Conservation (phyloP, 306 rosid species). For the Glycyrrhiza uralensis region DNA sequence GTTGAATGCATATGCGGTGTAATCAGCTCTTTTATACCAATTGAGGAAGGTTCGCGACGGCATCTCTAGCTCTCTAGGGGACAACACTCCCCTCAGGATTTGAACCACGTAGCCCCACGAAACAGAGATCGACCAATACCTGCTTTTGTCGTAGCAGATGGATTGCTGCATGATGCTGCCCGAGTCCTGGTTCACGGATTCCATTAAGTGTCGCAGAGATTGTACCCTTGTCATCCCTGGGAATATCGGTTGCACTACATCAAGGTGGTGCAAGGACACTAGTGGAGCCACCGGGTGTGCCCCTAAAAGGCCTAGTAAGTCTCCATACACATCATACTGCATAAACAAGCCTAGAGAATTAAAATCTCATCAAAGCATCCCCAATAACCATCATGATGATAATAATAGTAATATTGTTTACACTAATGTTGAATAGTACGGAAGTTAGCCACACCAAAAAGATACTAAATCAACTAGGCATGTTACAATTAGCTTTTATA, state of each 20-base stretch:
- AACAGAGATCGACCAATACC: slow-evolving; percentile 72
- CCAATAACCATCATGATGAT: not conserved
- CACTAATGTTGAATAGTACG: not conserved
- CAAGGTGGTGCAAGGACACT: slow-evolving; percentile 77
- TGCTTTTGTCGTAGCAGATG: slow-evolving; percentile 70
- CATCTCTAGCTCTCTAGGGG: slow-evolving; percentile 84
- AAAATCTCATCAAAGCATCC: not conserved
- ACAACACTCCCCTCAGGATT: slow-evolving; percentile 61
- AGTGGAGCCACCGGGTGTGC: slow-evolving; percentile 87
- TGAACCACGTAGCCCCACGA: slow-evolving; percentile 94
- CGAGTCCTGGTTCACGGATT: slow-evolving; percentile 56
- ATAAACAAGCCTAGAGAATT: slow-evolving; percentile 13
- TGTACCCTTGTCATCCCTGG: slow-evolving; percentile 52
- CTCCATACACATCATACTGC: slow-evolving; percentile 95
- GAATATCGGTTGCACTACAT: slow-evolving; percentile 79
- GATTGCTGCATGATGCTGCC: slow-evolving; percentile 86
- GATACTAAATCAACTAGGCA: not conserved
- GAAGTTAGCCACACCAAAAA: not conserved
- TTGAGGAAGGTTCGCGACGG: slow-evolving; percentile 81
- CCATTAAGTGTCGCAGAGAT: slow-evolving; percentile 55
- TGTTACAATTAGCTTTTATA: too few species aligned
- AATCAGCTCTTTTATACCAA: slow-evolving; percentile 78
- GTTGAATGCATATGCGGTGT: slow-evolving; percentile 87
- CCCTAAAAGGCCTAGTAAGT: slow-evolving; percentile 68
- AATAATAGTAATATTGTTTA: not conserved